phyloP scores from a whole-genome alignment of 2,329 filamentous ascomycete species.

The Talaromyces sp. region DNA sequence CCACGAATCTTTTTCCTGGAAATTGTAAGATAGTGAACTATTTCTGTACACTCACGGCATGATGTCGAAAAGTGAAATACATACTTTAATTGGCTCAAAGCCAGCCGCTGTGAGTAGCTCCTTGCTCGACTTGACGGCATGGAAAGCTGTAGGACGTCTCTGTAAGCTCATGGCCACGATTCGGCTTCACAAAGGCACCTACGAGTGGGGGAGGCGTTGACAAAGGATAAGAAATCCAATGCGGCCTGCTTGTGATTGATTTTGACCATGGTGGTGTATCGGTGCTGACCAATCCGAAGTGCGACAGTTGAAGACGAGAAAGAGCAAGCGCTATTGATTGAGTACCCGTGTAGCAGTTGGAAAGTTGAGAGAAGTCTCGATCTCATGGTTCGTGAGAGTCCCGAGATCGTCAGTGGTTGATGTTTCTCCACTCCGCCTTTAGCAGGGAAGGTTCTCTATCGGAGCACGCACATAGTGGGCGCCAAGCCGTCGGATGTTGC shows the following conservation, averaged over 20 bases:
- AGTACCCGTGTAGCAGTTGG: background rate
- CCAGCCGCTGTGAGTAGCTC: slow-evolving; percentile 75
- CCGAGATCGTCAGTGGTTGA: background rate
- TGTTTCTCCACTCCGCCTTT: background rate
- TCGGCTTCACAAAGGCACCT: slow-evolving; percentile 34
- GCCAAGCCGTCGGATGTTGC: background rate
- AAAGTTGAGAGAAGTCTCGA: background rate
- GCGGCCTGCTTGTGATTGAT: slow-evolving; percentile 48
- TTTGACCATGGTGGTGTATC: slow-evolving; percentile 25
- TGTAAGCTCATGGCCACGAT: slow-evolving; percentile 22
- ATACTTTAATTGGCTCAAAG: slow-evolving; percentile 75
- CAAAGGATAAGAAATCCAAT: slow-evolving; percentile 84
- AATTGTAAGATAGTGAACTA: background rate
- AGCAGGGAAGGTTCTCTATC: background rate
- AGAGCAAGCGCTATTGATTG: background rate
- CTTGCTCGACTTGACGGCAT: slow-evolving; percentile 79
- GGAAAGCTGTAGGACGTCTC: slow-evolving; percentile 67
- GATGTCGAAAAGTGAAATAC: background rate
- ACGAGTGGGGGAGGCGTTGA: slow-evolving; percentile 94
- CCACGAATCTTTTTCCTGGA: slow-evolving; percentile 82
- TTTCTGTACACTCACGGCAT: background rate
- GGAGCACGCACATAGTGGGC: no score
- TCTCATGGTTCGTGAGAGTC: background rate
- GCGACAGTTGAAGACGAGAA: background rate
- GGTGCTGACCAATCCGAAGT: background rate